These are phyloP conservation scores for Corylus heterophylla DNA, from an alignment of 306 rosid species.

Conservation along the genomic window DNA sequence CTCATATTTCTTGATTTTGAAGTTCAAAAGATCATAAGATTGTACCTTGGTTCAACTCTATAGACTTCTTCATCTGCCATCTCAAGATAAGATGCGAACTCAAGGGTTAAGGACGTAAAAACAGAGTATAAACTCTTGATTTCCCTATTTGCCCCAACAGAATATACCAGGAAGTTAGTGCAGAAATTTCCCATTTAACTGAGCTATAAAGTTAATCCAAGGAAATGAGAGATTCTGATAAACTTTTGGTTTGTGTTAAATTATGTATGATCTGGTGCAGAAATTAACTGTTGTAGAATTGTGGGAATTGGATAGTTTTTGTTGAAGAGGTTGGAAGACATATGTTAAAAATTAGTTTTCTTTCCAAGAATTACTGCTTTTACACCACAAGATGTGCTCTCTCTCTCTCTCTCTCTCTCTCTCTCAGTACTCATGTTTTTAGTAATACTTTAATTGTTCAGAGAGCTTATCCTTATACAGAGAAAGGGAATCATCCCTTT, in stretches of 20 bases:
- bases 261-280: neutral
- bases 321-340: neutral
- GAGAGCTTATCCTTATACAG: neutral
- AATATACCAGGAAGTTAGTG: too few relatives aligned
- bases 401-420: constrained; percentile 5
- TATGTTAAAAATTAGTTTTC: neutral
- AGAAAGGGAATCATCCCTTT: neutral
- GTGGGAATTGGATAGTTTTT: neutral
- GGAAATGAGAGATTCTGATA: too few relatives aligned
- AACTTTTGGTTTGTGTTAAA: constrained; percentile 10
- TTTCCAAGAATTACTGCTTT: neutral
- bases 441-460: constrained; percentile 4
- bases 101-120: too few relatives aligned
- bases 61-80: too few relatives aligned
- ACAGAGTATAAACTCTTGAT: too few relatives aligned
- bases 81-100: too few relatives aligned
- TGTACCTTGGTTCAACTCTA: too few relatives aligned
- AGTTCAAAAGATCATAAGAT: too few relatives aligned
- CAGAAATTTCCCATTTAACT: too few relatives aligned
- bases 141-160: too few relatives aligned
- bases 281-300: neutral
- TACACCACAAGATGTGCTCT: neutral
- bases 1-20: too few relatives aligned
- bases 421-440: neutral
- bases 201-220: too few relatives aligned